Evolutionary conservation across 106 monocot genomes (phyloP), one percentile per base, ranked within the genome.

Genomic region (Iris macrosiphon): DNA sequence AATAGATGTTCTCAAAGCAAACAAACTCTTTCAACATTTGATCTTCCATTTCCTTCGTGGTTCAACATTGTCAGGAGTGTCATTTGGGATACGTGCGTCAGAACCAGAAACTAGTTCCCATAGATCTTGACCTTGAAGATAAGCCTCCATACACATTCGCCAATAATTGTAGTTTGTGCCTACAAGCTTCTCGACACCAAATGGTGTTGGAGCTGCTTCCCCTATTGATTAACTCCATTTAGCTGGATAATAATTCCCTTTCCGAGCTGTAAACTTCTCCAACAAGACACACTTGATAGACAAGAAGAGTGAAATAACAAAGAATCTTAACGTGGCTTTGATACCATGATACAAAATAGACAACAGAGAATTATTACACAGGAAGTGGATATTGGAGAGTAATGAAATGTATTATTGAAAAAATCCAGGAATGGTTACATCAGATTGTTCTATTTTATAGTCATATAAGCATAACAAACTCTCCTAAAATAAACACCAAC

Each of bases 11-110:
- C 60, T 30, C 22, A 60, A 45, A 31, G 60, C 41, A 60, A 60
- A 60, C 2, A 60, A 27, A 41, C 44, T 15, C 28, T 60, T 42
- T 4, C 29, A 28, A 10, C 60, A 45, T 20, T 60, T 60, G 41
- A 60, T 60, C 60, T 60, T 60, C 44, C 42, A 60, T 42, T 60
- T 44, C 24, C 39, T 26, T 27, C 60, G 41, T 45, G 43, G 27
- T 27, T 60, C 60, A 45, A 44, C 28, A 60, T 29, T 42, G 3
- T 60, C 16, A 17, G 60, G 60, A 30, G 29, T 59, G 4, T 60
- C 60, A 16, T 13, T 17, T 0, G 43, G 25, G 31, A 60, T 29
- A 7, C 3, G 15, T 13, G 8, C 23, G 25, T 41, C 26, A 38
- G 22, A 5, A 39, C 23, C 3, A 27, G 58, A 12, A 41, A 58